A percentile compares a stretch with the other conserved stretches of the same genome.
phyloP scores from a whole-genome alignment of 228 moss, liverwort and hornwort genomes.

The Sphagnum fallax region DNA sequence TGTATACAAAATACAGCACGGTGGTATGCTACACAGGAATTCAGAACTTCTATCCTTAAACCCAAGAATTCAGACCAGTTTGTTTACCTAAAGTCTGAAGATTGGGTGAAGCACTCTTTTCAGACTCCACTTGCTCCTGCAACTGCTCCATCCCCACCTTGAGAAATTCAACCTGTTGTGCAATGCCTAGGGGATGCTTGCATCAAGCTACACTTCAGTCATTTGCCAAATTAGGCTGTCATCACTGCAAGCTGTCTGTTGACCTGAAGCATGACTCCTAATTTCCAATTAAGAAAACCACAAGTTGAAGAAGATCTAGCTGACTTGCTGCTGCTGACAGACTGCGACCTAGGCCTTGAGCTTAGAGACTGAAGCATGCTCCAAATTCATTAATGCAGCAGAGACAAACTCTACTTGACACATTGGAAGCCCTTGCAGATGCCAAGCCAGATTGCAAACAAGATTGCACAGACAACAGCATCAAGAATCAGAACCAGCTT shows the following conservation, averaged over 20 bases:
- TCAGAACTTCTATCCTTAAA: too few species aligned
- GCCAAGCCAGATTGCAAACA: constrained; percentile 52
- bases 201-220: not conserved
- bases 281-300: not conserved
- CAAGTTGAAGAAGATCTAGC: not conserved
- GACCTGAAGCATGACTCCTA: not conserved
- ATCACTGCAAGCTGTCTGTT: too few species aligned
- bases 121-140: not conserved
- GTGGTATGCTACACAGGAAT: too few species aligned
- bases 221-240: not conserved
- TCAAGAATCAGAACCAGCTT: constrained; percentile 41
- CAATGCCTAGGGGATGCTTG: not conserved
- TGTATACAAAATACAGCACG: too few species aligned
- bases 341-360: not conserved
- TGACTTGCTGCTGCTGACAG: not conserved
- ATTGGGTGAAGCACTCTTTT: too few species aligned
- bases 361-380: not conserved
- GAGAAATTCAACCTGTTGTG: not conserved
- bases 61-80: too few species aligned
- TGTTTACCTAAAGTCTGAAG: too few species aligned
- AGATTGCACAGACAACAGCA: constrained; percentile 26
- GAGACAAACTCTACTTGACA: constrained; percentile 5
- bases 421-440: constrained; percentile 47
- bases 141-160: not conserved
- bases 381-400: not conserved